Percentiles rank a stretch among this genome's conserved stretches.
Conservation (phyloP, 345 rosid species). For the rapeseed (Brassica napus) region Da-Ae NC_063440.1:17886501-17887000, state of each 20-base stretch:
- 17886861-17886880: constrained; percentile 51
- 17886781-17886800: neutral
- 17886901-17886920: neutral
- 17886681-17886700: constrained; percentile 84
- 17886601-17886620: constrained; percentile 79
- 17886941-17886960: neutral
- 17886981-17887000: neutral
- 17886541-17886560: neutral
- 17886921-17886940: neutral
- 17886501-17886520: neutral
- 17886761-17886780: neutral
- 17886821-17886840: constrained; percentile 72
- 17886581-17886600: constrained; percentile 9
- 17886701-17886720: constrained; percentile 68
- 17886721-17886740: constrained; percentile 54
- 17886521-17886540: neutral
- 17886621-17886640: constrained; percentile 60
- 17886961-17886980: neutral
- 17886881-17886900: constrained; percentile 44
- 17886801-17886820: constrained; percentile 51
- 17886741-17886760: neutral
- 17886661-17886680: constrained; percentile 52
- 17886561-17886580: constrained; percentile 1
- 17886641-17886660: constrained; percentile 68
- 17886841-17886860: constrained; percentile 70